Percentiles rank a stretch among this genome's conserved stretches.
These are phyloP conservation scores for Candida jianshihensis DNA, from an alignment of 805 yeast genomes.

Conservation along the genomic window DNA sequence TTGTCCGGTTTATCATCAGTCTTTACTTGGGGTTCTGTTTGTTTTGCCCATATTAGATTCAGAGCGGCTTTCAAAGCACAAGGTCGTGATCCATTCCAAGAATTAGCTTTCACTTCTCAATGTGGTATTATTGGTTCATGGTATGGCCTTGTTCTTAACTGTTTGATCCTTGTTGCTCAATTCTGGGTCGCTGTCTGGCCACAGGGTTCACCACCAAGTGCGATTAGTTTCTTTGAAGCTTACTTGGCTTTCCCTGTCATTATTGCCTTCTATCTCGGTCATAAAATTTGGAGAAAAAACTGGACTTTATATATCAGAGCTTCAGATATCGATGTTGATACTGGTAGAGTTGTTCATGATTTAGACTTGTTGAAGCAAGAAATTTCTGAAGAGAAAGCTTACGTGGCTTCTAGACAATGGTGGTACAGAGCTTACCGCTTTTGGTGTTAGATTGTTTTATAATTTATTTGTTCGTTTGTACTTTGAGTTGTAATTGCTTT, in stretches of 20 bases:
- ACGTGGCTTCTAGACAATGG: not conserved
- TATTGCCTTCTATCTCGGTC: conserved; percentile 29
- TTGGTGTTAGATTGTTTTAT: not conserved
- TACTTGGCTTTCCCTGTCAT: conserved; percentile 37
- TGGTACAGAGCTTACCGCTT: conserved; percentile 1
- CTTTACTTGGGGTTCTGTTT: conserved; percentile 58
- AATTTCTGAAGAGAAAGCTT: conserved; percentile 16
- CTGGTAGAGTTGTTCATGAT: conserved; percentile 59
- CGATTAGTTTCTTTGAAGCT: conserved; percentile 29
- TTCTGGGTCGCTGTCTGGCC: conserved; percentile 76
- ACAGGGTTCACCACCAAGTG: conserved; percentile 24
- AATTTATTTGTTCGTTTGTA: no score
- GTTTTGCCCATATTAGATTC: conserved; percentile 53
- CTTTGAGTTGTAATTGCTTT: no score
- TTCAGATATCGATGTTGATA: conserved; percentile 48
- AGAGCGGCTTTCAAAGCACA: conserved; percentile 58
- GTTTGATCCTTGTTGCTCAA: conserved; percentile 62
- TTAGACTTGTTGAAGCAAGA: conserved; percentile 50
- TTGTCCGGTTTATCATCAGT: conserved; percentile 56
- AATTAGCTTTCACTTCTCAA: conserved; percentile 60
- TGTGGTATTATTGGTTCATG: conserved; percentile 63
- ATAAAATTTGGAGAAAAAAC: conserved; percentile 36
- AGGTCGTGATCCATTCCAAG: conserved; percentile 54
- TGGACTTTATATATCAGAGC: conserved; percentile 35
- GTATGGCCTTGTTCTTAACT: conserved; percentile 51